Evolutionary conservation across 805 yeast species (phyloP).

Genomic region (Sugiyamaella mastotermitis): DNA sequence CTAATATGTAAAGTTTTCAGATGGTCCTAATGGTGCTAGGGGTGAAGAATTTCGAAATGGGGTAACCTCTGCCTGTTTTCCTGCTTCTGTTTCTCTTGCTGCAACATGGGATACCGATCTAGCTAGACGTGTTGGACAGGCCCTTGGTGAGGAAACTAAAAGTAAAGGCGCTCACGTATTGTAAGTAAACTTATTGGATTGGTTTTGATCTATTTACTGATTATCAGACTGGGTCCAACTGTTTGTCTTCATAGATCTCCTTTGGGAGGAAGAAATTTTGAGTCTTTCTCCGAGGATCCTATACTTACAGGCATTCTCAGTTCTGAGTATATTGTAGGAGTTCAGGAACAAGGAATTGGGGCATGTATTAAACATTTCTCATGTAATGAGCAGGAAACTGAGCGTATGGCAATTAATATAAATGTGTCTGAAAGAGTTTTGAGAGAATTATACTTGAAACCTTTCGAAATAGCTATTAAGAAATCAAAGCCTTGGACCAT

Average conservation of each 20-base stretch:
- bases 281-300: constrained; percentile 60
- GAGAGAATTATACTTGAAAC: constrained; percentile 58
- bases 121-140: constrained; percentile 41
- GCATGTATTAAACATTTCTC: constrained; percentile 61
- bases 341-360: constrained; percentile 44
- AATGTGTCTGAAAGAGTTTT: constrained; percentile 53
- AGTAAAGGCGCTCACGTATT: constrained; percentile 47
- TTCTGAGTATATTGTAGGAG: constrained; percentile 46
- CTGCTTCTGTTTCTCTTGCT: constrained; percentile 55
- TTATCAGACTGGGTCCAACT: constrained; percentile 42
- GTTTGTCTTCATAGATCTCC: constrained; percentile 53
- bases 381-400: constrained; percentile 57
- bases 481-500: constrained; percentile 47
- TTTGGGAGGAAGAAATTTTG: constrained; percentile 58
- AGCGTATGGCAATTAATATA: constrained; percentile 43
- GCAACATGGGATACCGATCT: constrained; percentile 50
- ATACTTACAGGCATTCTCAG: constrained; percentile 41
- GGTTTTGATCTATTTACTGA: constrained; percentile 18
- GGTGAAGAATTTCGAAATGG: constrained; percentile 50
- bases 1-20: too few species aligned
- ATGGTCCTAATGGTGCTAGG: constrained; percentile 61
- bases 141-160: constrained; percentile 50
- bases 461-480: constrained; percentile 54
- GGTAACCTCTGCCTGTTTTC: constrained; percentile 51
- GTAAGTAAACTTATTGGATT: not conserved